Percentiles rank a stretch among this genome's conserved stretches.
Conservation (phyloP, 2,329 filamentous ascomycete genomes). For the Aspergillus melleus region DNA sequence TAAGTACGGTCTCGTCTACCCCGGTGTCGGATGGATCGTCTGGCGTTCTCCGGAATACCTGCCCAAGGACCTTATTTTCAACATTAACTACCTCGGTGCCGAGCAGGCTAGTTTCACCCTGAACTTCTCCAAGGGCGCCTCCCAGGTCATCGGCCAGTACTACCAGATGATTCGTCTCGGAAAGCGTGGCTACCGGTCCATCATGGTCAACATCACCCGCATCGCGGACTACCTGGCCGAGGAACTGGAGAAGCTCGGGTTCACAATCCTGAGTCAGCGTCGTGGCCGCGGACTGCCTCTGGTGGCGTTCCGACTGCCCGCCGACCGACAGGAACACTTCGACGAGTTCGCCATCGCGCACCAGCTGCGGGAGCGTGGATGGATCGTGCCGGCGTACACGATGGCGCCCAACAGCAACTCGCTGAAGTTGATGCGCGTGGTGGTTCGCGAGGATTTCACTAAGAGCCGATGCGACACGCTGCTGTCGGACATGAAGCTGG, state of each 20-base stretch:
- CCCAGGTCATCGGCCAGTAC: conserved; percentile 94
- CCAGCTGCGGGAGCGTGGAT: conserved; percentile 80
- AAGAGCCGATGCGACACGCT: conserved; percentile 78
- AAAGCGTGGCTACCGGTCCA: conserved; percentile 85
- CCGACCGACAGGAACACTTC: conserved; percentile 57
- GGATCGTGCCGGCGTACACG: conserved; percentile 94
- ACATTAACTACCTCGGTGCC: conserved; percentile 97
- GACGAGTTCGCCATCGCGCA: conserved; percentile 81
- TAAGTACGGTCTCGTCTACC: conserved; percentile 80
- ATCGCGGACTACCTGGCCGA: conserved; percentile 84
- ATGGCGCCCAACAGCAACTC: conserved; percentile 86
- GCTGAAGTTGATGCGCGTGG: conserved; percentile 88
- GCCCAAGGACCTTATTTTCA: conserved; percentile 92
- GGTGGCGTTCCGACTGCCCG: conserved; percentile 79
- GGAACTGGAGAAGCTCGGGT: conserved; percentile 71
- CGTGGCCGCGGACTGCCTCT: conserved; percentile 79
- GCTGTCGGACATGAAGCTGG: conserved; percentile 75
- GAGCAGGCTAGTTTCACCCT: conserved; percentile 95
- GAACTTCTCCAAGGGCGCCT: conserved; percentile 95
- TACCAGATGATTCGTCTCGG: conserved; percentile 95
- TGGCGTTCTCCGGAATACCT: conserved; percentile 83
- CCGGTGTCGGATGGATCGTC: conserved; percentile 90
- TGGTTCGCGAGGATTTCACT: conserved; percentile 90
- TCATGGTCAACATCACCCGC: conserved; percentile 91
- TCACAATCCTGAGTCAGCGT: conserved; percentile 83